phyloP scores from a whole-genome alignment of 1,284 basidiomycete species.

The Xerocomus tenax region DNA sequence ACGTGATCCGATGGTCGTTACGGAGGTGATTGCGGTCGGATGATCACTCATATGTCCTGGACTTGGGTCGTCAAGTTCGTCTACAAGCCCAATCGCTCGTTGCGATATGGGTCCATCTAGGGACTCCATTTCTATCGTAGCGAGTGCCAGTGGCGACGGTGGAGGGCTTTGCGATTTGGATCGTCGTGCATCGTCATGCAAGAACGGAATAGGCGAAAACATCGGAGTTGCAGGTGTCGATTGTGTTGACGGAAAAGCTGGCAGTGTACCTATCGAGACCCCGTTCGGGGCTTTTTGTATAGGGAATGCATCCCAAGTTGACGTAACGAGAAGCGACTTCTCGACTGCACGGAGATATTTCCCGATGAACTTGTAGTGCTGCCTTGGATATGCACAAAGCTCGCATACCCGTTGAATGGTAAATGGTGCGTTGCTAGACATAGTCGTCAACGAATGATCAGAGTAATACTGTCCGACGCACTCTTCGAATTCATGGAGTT shows the following conservation, averaged over 20 bases:
- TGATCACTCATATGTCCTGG: conserved; percentile 75
- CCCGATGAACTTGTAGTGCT: conserved; percentile 70
- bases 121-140: conserved; percentile 28
- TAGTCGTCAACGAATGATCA: conserved; percentile 9
- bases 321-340: conserved; percentile 79
- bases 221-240: conserved; percentile 65
- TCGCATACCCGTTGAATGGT: conserved; percentile 89
- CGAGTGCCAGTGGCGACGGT: conserved; percentile 58
- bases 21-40: conserved; percentile 59
- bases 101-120: conserved; percentile 35
- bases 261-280: conserved; percentile 36
- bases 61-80: conserved; percentile 72
- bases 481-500: conserved; percentile 74
- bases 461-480: conserved; percentile 33
- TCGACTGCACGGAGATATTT: conserved; percentile 90
- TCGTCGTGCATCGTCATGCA: conserved; percentile 67
- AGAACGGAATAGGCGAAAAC: conserved; percentile 77
- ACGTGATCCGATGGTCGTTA: conserved; percentile 43
- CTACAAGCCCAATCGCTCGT: conserved; percentile 62
- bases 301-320: conserved; percentile 65
- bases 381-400: conserved; percentile 63
- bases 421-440: conserved; percentile 66
- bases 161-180: conserved; percentile 69
- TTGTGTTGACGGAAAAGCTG: conserved; percentile 35
- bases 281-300: conserved; percentile 39